Percentiles rank a stretch among this genome's conserved stretches.
Evolutionary conservation across 257 asterid genomes (phyloP).

Genomic region (Datura wrightii): DNA sequence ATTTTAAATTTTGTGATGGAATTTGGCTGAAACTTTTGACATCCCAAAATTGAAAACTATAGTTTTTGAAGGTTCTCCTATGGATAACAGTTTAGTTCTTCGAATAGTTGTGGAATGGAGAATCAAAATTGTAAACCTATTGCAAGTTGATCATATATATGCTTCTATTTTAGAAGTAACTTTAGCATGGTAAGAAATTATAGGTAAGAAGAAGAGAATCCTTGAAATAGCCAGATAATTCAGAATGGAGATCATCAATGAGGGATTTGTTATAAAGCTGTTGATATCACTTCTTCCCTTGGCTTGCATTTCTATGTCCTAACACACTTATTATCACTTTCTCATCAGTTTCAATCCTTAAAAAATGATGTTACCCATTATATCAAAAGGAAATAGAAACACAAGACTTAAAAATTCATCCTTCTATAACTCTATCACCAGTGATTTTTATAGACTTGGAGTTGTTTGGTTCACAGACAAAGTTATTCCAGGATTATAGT

Average conservation of each 20-base stretch:
- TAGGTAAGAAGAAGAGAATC: conserved; percentile 31
- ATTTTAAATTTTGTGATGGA: not conserved
- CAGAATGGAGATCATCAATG: conserved; percentile 51
- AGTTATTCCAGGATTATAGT: too few relatives aligned
- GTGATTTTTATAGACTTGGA: too few relatives aligned
- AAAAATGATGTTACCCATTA: too few relatives aligned
- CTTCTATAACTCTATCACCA: too few relatives aligned
- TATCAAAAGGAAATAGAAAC: too few relatives aligned
- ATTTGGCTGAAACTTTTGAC: not conserved
- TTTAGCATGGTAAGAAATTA: not conserved
- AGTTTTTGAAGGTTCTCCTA: not conserved
- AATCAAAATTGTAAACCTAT: too few relatives aligned
- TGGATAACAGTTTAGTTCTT: not conserved
- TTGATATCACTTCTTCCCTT: conserved; percentile 57
- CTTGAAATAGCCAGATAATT: conserved; percentile 77
- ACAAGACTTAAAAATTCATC: not conserved
- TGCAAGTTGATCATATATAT: not conserved
- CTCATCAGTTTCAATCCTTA: conserved; percentile 81
- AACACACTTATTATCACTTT: conserved; percentile 62
- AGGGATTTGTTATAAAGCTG: conserved; percentile 64
- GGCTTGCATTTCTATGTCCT: conserved; percentile 64
- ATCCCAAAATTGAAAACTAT: not conserved
- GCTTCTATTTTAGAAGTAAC: not conserved
- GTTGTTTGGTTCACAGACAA: too few relatives aligned
- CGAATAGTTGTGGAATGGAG: not conserved